phyloP scores from a whole-genome alignment of 805 yeast genomes.

The Saccharomycopsis schoenii region DNA sequence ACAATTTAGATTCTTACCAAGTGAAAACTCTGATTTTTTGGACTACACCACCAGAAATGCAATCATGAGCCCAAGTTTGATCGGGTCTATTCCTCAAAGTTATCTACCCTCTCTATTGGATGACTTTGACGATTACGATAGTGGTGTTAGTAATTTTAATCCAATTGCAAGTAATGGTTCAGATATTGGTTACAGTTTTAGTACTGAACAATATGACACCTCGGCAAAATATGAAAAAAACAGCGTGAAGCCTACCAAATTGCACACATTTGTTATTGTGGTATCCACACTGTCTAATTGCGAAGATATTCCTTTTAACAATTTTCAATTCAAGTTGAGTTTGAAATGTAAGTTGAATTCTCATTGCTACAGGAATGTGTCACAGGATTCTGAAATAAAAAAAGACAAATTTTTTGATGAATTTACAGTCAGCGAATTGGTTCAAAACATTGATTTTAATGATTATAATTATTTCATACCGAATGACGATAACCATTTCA shows the following conservation, averaged over 20 bases:
- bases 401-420: neutral
- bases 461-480: constrained; percentile 18
- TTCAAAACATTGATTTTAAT: constrained; percentile 11
- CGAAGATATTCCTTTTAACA: neutral
- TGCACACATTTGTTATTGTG: constrained; percentile 16
- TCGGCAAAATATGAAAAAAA: neutral
- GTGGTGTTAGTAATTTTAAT: neutral
- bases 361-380: neutral
- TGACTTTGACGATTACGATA: neutral
- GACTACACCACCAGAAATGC: neutral
- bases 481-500: neutral
- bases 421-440: neutral
- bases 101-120: constrained; percentile 3
- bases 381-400: neutral
- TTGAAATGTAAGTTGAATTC: neutral
- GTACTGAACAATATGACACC: neutral
- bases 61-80: neutral
- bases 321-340: neutral
- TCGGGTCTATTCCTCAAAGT: neutral
- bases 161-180: neutral
- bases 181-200: neutral
- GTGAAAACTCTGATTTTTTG: neutral
- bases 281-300: constrained; percentile 10
- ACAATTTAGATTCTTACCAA: neutral
- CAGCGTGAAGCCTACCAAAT: constrained; percentile 1